Evolutionary conservation across 2,329 filamentous ascomycete species (phyloP), one percentile per base, ranked within the genome.

Genomic region (Clonostachys chloroleuca): DNA sequence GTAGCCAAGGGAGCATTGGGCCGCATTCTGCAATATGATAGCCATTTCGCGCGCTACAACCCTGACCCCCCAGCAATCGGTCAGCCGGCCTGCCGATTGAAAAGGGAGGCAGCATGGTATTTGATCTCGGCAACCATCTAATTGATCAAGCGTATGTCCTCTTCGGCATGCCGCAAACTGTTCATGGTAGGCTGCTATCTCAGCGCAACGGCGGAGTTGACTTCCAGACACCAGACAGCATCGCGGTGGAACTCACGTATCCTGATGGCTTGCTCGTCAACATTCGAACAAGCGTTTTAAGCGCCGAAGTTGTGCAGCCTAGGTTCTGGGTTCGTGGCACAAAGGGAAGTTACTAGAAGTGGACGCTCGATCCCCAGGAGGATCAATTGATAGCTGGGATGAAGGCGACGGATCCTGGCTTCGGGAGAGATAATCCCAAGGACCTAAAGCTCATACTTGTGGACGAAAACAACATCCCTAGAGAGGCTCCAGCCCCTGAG

Each of bases 281-380:
- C 42, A 81, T 83, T 43, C 87, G 88, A 61, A 85, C 84, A 48
- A 80, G 77, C 40, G 79, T 87, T 18, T 72, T 89, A 44, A 87
- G 82, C 59, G 79, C 80, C 4, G 87, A 92, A 65, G 72, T 71
- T 20, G 72, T 79, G 51, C 88, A 92, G 69, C 71, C 86, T 49
- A 73, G 88, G 37, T 92, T 84, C 72, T 92, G 88, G 87, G 74
- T 92, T 10, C 74, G 87, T 24, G 89, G 89, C 18, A 80, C 80
- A 16, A 83, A 84, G 65, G 89, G 86, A 1, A 87, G 80, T 59
- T 92, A 85, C 66, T 85, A 80, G 70, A 92, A 92, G 74, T 67
- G 70, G 37, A 73, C 77, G 46, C 72, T 92, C 3, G 89, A 94
- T 61, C 70, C 81, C 2, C 88, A 92, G 65, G 89, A 94, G 68